A percentile compares a stretch with the other conserved stretches of the same genome.
phyloP scores from a whole-genome alignment of 306 rosid genomes.

The Trifolium dubium region DNA sequence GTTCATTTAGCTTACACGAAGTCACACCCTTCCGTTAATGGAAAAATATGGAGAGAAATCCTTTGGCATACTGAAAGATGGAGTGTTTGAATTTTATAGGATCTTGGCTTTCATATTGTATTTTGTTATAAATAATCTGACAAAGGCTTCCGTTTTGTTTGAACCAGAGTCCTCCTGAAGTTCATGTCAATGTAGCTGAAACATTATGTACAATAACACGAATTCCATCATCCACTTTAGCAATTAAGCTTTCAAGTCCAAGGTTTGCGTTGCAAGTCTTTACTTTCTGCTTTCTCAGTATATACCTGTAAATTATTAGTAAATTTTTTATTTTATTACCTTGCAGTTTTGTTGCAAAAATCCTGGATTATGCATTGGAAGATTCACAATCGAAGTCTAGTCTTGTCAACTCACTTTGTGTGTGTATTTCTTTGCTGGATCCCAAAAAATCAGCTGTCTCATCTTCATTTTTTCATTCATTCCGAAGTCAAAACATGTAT shows the following conservation, averaged over 20 bases:
- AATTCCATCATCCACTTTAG: conserved; percentile 83
- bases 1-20: conserved; percentile 31
- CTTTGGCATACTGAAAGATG: conserved; percentile 6
- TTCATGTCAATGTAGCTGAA: conserved; percentile 94
- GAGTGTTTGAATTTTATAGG: conserved; percentile 17
- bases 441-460: conserved; percentile 75
- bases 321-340: conserved; percentile 8
- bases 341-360: conserved; percentile 86
- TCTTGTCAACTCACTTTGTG: conserved; percentile 88
- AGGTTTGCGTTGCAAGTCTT: conserved; percentile 60
- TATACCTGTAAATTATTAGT: conserved; percentile 16
- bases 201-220: conserved; percentile 87
- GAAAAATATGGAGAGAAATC: neutral
- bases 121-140: conserved; percentile 23
- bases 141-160: conserved; percentile 29
- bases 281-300: neutral
- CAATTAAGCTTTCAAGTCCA: conserved; percentile 87
- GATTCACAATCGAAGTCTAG: conserved; percentile 79
- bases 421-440: conserved; percentile 94
- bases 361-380: conserved; percentile 83
- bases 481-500: conserved; percentile 80
- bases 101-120: conserved; percentile 24
- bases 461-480: conserved; percentile 78
- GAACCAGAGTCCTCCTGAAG: conserved; percentile 87
- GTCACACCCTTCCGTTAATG: conserved; percentile 16